phyloP scores from a whole-genome alignment of 345 rosid genomes.

The Rhizophora apiculata region DNA sequence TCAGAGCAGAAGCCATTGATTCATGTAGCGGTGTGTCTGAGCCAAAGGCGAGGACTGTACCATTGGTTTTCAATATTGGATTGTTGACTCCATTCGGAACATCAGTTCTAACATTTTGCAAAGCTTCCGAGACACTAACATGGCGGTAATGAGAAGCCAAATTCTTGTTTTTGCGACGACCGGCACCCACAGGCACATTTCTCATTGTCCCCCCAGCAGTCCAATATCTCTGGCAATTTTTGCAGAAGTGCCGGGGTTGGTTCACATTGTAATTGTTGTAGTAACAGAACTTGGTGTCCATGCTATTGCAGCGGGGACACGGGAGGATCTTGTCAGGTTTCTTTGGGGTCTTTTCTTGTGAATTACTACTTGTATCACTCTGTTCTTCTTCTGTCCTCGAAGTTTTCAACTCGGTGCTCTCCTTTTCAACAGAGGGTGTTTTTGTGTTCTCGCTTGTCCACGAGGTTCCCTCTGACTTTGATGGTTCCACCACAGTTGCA shows the following conservation, averaged over 20 bases:
- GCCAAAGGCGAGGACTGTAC: slow-evolving; percentile 71
- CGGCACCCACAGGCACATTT: slow-evolving; percentile 39
- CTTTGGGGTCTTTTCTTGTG: slow-evolving; percentile 26
- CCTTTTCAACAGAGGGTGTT: slow-evolving; percentile 33
- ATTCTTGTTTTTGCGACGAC: slow-evolving; percentile 34
- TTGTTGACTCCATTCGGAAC: slow-evolving; percentile 54
- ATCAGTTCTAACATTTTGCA: slow-evolving; percentile 44
- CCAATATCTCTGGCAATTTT: slow-evolving; percentile 39
- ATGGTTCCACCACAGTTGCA: slow-evolving; percentile 30
- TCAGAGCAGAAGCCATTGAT: slow-evolving; percentile 77
- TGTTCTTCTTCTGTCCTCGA: slow-evolving; percentile 31
- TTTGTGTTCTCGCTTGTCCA: slow-evolving; percentile 34
- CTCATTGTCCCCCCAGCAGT: slow-evolving; percentile 39
- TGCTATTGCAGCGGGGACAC: slow-evolving; percentile 36
- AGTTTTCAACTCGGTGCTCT: slow-evolving; percentile 21
- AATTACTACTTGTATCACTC: slow-evolving; percentile 25
- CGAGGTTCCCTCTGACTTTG: slow-evolving; percentile 34
- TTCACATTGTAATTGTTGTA: slow-evolving; percentile 36
- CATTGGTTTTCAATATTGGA: slow-evolving; percentile 49
- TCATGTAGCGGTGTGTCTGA: slow-evolving; percentile 75
- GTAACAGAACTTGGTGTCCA: slow-evolving; percentile 39
- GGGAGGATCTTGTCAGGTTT: slow-evolving; percentile 38
- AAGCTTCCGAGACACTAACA: slow-evolving; percentile 56
- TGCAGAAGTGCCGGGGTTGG: slow-evolving; percentile 39
- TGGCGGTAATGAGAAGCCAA: slow-evolving; percentile 54